phyloP scores from a whole-genome alignment of 345 rosid species.

The Clausena lansium region DNA sequence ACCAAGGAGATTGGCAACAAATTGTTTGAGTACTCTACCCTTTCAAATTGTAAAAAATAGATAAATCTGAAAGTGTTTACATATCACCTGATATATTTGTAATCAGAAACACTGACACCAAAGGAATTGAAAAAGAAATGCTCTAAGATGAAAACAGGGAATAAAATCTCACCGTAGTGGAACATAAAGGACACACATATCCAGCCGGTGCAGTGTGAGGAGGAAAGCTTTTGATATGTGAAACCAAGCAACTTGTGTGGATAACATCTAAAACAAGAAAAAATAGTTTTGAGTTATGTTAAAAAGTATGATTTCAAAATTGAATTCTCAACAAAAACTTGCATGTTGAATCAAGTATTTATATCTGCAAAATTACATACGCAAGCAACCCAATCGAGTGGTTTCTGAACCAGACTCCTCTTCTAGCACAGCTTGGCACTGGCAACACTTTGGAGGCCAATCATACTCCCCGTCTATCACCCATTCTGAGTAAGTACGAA shows the following conservation, averaged over 20 bases:
- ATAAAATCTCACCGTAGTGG: constrained; percentile 61
- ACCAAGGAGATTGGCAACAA: neutral
- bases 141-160: neutral
- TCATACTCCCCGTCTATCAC: constrained; percentile 99
- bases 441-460: constrained; percentile 91
- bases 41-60: neutral
- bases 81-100: neutral
- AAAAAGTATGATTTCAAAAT: constrained; percentile 8
- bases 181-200: constrained; percentile 82
- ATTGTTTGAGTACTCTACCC: neutral
- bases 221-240: constrained; percentile 85
- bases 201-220: constrained; percentile 98
- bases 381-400: constrained; percentile 97
- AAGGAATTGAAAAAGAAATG: neutral
- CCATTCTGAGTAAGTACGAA: constrained; percentile 98
- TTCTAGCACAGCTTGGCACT: constrained; percentile 67
- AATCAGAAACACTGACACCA: neutral
- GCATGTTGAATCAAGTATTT: constrained; percentile 5
- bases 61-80: neutral
- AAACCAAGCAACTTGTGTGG: constrained; percentile 86
- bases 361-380: constrained; percentile 51
- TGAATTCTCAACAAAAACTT: constrained; percentile 4
- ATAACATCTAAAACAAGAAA: constrained; percentile 58
- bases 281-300: constrained; percentile 18
- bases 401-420: constrained; percentile 66